Conservation (phyloP, 2,329 filamentous ascomycete genomes). For the Cordyceps pruinosa region DNA sequence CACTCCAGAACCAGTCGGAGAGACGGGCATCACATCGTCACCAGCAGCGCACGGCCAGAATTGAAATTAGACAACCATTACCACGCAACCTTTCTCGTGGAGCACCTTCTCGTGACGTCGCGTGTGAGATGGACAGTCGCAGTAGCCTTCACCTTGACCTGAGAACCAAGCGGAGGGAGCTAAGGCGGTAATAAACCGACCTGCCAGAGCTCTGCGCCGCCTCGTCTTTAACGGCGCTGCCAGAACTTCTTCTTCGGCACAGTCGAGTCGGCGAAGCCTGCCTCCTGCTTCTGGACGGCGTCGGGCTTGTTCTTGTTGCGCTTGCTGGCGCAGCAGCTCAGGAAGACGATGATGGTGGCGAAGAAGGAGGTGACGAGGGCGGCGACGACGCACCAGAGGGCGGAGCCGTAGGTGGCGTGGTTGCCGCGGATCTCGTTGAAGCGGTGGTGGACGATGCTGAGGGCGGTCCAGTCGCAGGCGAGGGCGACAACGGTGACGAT, state of each 20-base stretch:
- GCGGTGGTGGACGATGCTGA: slow-evolving; percentile 45
- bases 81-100: no score
- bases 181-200: no score
- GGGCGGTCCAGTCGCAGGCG: slow-evolving; percentile 51
- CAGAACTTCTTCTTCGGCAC: slow-evolving; percentile 8
- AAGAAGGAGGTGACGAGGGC: slow-evolving; percentile 49
- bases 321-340: slow-evolving; percentile 54
- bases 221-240: slow-evolving; percentile 11
- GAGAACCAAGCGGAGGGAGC: no score
- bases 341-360: slow-evolving; percentile 50
- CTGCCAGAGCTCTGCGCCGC: no score
- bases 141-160: no score
- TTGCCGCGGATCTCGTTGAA: slow-evolving; percentile 39
- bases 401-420: slow-evolving; percentile 44
- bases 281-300: slow-evolving; percentile 20
- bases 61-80: slow-evolving; percentile 7
- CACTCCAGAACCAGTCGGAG: slow-evolving; percentile 8
- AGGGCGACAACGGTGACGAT: slow-evolving; percentile 41
- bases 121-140: no score
- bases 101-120: no score
- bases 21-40: slow-evolving; percentile 10
- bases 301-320: slow-evolving; percentile 26
- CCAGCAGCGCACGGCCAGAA: slow-evolving; percentile 4
- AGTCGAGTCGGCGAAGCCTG: slow-evolving; percentile 19
- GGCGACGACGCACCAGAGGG: slow-evolving; percentile 53